Percentiles rank a stretch among this genome's conserved stretches.
Conservation (phyloP, 2,329 filamentous ascomycete species). For the Fusarium sacchari region DNA sequence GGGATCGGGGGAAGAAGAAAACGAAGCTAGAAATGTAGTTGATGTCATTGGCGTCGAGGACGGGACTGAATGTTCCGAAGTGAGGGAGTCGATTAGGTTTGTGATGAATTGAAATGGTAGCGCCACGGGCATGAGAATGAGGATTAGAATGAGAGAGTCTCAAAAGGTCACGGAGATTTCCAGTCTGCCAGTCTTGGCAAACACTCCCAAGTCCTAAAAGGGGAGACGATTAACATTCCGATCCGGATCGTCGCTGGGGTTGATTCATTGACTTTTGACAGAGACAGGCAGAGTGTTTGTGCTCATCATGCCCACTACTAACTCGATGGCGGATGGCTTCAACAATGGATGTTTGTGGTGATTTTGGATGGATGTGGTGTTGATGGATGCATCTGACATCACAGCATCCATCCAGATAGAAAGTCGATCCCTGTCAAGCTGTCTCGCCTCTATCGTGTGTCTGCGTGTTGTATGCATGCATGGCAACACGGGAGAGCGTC, state of each 20-base stretch:
- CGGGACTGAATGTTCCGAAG: slow-evolving; percentile 15
- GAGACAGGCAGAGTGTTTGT: not conserved
- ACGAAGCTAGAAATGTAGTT: slow-evolving; percentile 6
- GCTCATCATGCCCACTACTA: not conserved
- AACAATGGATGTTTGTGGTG: no score
- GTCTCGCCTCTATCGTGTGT: slow-evolving; percentile 22
- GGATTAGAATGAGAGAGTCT: slow-evolving; percentile 11
- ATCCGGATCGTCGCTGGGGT: slow-evolving; percentile 30
- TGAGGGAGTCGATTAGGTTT: slow-evolving; percentile 9
- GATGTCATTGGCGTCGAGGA: slow-evolving; percentile 36
- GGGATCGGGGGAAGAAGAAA: slow-evolving; percentile 4
- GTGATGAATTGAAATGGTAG: slow-evolving; percentile 9
- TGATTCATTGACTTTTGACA: slow-evolving; percentile 26
- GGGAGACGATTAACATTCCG: slow-evolving; percentile 33
- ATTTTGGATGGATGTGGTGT: not conserved
- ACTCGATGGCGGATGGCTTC: not conserved
- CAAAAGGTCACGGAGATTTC: slow-evolving; percentile 6
- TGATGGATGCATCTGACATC: slow-evolving; percentile 32
- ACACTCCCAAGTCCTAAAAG: not conserved
- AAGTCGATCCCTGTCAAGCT: slow-evolving; percentile 34
- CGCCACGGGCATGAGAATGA: slow-evolving; percentile 20
- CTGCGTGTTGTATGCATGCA: not conserved
- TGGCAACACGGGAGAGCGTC: slow-evolving; percentile 11
- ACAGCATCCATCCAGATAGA: not conserved
- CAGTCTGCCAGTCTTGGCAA: slow-evolving; percentile 18